phyloP scores from a whole-genome alignment of 2,329 filamentous ascomycete species.

The Dryadomyces quercivorus region DNA sequence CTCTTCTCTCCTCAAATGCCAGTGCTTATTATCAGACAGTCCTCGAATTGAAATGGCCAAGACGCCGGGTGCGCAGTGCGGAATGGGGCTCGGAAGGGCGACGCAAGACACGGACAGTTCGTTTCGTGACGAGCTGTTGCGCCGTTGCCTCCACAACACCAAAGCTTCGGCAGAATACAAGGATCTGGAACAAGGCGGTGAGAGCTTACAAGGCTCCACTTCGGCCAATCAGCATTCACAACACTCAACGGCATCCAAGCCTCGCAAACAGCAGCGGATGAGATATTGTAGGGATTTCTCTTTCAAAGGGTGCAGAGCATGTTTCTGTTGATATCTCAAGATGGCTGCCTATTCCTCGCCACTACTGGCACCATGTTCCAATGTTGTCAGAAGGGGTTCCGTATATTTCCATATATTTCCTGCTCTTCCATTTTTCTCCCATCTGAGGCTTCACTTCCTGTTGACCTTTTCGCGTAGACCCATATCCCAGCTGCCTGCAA shows the following conservation, averaged over 20 bases:
- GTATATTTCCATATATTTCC: too few relatives aligned
- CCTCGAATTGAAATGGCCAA: not conserved
- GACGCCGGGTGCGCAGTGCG: not conserved
- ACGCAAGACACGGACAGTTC: not conserved
- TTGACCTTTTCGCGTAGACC: too few relatives aligned
- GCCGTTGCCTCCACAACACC: not conserved
- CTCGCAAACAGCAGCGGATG: too few relatives aligned
- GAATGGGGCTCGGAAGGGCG: not conserved
- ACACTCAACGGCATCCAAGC: not conserved
- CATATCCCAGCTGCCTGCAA: too few relatives aligned
- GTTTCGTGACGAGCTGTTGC: not conserved
- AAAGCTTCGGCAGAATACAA: slow-evolving; percentile 6
- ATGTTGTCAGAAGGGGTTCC: too few relatives aligned
- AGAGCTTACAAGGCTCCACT: not conserved
- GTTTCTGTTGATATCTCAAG: too few relatives aligned
- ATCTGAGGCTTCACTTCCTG: too few relatives aligned
- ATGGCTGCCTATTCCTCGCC: too few relatives aligned
- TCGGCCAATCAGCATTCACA: slow-evolving; percentile 2
- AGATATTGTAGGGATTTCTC: too few relatives aligned
- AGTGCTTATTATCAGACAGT: not conserved
- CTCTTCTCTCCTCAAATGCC: not conserved
- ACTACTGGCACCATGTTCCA: too few relatives aligned
- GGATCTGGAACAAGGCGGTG: slow-evolving; percentile 5
- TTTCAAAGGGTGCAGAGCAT: too few relatives aligned
- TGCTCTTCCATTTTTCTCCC: too few relatives aligned